phyloP scores from a whole-genome alignment of 1,284 basidiomycete species.

The Schizophyllum commune region DNA sequence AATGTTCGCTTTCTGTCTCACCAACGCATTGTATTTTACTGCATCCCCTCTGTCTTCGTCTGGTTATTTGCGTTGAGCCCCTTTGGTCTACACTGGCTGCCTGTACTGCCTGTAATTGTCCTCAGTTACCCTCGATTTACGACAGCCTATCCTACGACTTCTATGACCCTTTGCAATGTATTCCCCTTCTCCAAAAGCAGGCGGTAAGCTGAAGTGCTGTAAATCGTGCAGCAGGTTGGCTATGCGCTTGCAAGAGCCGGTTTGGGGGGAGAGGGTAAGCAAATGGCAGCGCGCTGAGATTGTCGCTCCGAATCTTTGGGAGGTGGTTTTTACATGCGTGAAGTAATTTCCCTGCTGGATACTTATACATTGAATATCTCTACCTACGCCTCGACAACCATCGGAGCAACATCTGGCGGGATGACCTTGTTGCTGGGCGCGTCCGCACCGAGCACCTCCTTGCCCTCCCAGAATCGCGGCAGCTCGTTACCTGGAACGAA shows the following conservation, averaged over 20 bases:
- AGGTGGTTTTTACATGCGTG: neutral
- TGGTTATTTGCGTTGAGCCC: neutral
- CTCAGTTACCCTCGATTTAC: too few relatives aligned
- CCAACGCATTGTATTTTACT: neutral
- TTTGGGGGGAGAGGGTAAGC: too few relatives aligned
- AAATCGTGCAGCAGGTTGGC: too few relatives aligned
- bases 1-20: neutral
- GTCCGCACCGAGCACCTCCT: conserved; percentile 47
- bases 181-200: too few relatives aligned
- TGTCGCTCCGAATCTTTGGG: neutral
- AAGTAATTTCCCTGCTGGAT: neutral
- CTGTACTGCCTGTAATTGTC: neutral
- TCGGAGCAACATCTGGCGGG: conserved; percentile 41
- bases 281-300: too few relatives aligned
- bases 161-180: too few relatives aligned
- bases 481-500: conserved; percentile 94
- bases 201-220: too few relatives aligned
- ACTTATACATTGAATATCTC: neutral
- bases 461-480: conserved; percentile 82
- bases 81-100: neutral
- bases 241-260: too few relatives aligned
- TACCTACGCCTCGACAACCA: conserved; percentile 58
- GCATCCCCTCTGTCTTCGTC: neutral
- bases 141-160: too few relatives aligned
- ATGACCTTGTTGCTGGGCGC: conserved; percentile 25